phyloP scores from a whole-genome alignment of 2,329 filamentous ascomycete species.

The Fusarium illudens region DNA sequence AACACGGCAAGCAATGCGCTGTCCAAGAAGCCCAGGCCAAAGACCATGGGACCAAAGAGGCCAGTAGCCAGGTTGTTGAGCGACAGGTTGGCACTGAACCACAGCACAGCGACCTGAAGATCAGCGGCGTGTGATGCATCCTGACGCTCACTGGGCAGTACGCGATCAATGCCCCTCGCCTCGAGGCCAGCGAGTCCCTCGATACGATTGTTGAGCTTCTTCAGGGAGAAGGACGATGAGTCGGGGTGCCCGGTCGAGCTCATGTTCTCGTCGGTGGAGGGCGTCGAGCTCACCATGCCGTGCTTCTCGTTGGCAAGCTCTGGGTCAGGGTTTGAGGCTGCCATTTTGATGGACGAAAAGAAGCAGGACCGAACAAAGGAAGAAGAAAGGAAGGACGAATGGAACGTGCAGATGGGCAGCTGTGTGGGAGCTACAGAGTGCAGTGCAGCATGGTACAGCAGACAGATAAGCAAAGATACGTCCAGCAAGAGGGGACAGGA shows the following conservation, averaged over 20 bases:
- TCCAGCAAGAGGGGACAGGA: not conserved
- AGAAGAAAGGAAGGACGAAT: not conserved
- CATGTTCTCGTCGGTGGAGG: slow-evolving; percentile 8
- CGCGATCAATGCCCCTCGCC: slow-evolving; percentile 51
- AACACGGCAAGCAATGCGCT: slow-evolving; percentile 76
- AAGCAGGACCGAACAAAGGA: slow-evolving; percentile 1
- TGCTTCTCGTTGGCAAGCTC: slow-evolving; percentile 31
- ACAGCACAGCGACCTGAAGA: slow-evolving; percentile 52
- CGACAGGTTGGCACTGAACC: slow-evolving; percentile 56
- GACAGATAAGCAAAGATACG: not conserved
- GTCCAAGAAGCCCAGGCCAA: slow-evolving; percentile 76
- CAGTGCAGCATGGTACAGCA: slow-evolving; percentile 8
- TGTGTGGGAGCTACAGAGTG: slow-evolving; percentile 12
- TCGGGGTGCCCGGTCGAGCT: slow-evolving; percentile 2
- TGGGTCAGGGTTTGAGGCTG: slow-evolving; percentile 4
- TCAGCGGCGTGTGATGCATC: slow-evolving; percentile 46
- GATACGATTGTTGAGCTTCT: slow-evolving; percentile 30
- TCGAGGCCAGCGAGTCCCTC: slow-evolving; percentile 49
- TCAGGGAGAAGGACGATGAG: slow-evolving; percentile 10
- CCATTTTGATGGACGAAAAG: slow-evolving; percentile 7
- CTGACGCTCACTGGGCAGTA: slow-evolving; percentile 49
- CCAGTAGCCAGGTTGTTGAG: slow-evolving; percentile 69
- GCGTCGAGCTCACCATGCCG: slow-evolving; percentile 14
- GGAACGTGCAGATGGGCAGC: not conserved
- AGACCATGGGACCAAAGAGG: slow-evolving; percentile 72